These are phyloP conservation scores for Podospora pseudopauciseta DNA, from an alignment of 495 filamentous ascomycete genomes.

Conservation along the genomic window DNA sequence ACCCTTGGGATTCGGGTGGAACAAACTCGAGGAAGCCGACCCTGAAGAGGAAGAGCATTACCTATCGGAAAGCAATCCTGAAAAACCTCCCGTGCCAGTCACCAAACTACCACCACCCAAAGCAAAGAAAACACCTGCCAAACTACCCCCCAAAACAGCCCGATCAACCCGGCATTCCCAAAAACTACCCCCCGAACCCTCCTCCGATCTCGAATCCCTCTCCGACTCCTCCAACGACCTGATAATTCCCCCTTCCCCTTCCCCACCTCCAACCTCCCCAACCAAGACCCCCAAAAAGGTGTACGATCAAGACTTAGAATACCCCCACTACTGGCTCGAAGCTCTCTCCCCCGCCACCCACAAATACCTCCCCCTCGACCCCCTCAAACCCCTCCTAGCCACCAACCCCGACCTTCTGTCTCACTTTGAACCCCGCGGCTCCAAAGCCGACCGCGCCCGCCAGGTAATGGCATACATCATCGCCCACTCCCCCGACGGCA, in stretches of 20 bases:
- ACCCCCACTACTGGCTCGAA: constrained; percentile 93
- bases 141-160: constrained; percentile 3
- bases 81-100: constrained; percentile 13
- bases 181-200: background rate
- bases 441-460: constrained; percentile 75
- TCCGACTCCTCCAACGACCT: constrained; percentile 43
- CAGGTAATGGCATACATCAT: constrained; percentile 92
- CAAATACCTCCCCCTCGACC: constrained; percentile 73
- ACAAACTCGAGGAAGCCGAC: constrained; percentile 70
- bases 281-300: background rate
- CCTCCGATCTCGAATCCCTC: constrained; percentile 35
- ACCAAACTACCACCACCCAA: constrained; percentile 27
- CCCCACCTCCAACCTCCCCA: constrained; percentile 26
- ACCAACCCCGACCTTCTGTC: constrained; percentile 66
- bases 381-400: constrained; percentile 63
- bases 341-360: constrained; percentile 75
- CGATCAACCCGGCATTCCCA: background rate
- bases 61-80: background rate
- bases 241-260: constrained; percentile 33
- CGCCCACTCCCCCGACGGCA: constrained; percentile 77
- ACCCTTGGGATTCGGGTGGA: constrained; percentile 87
- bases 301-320: constrained; percentile 68
- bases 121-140: constrained; percentile 49
- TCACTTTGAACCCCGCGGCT: constrained; percentile 77
- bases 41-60: constrained; percentile 34